phyloP scores from a whole-genome alignment of 2,329 filamentous ascomycete species.

The Exophiala lecanii-corni region DNA sequence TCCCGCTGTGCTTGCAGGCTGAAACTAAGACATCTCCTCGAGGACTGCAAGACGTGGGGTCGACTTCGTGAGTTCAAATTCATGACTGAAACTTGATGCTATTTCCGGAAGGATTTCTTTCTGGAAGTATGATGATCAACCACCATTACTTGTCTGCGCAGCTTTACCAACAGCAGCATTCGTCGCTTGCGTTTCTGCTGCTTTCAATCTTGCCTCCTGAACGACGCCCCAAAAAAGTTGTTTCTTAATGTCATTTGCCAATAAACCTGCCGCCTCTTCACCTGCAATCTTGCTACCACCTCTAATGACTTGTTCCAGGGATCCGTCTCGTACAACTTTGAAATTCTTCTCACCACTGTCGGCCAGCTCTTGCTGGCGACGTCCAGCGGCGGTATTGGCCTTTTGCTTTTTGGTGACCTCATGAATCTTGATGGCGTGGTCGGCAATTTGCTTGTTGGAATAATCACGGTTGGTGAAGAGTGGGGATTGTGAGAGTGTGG shows the following conservation, averaged over 20 bases:
- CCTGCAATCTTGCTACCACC: slow-evolving; percentile 55
- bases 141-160: slow-evolving; percentile 8
- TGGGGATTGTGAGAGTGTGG: slow-evolving; percentile 86
- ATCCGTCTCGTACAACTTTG: slow-evolving; percentile 37
- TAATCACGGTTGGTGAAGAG: slow-evolving; percentile 91
- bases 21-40: no score
- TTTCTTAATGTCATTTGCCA: slow-evolving; percentile 49
- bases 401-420: slow-evolving; percentile 51
- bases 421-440: slow-evolving; percentile 76
- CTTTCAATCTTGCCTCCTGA: slow-evolving; percentile 24
- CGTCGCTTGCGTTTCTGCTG: slow-evolving; percentile 15
- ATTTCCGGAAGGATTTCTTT: no score
- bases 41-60: no score
- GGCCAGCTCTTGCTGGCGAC: slow-evolving; percentile 23
- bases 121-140: no score
- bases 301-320: slow-evolving; percentile 50
- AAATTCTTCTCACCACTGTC: slow-evolving; percentile 27
- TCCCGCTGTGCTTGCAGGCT: no score
- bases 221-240: slow-evolving; percentile 46
- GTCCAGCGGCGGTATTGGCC: slow-evolving; percentile 13
- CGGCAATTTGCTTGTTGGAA: slow-evolving; percentile 83
- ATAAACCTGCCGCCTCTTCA: slow-evolving; percentile 47
- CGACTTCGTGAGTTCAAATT: no score
- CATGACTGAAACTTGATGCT: no score
- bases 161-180: slow-evolving; percentile 10